Evolutionary conservation across 2,329 filamentous ascomycete species (phyloP), one percentile per base, ranked within the genome.

Genomic region (Botrytis porri): DNA sequence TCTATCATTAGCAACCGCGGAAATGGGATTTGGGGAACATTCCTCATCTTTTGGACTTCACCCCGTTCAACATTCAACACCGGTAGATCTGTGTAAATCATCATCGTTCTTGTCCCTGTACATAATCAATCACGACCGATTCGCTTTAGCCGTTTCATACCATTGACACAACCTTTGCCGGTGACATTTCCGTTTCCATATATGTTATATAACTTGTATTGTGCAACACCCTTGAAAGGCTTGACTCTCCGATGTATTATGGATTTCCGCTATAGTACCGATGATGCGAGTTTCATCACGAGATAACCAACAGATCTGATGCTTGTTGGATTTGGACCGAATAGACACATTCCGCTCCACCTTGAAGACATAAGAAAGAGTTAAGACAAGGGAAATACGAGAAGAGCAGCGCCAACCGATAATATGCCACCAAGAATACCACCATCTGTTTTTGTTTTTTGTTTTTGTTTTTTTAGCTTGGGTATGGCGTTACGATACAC

Each of bases 211-310:
- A n/a, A n/a, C n/a, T n/a, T n/a, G 59, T 61, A 35, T 54, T 29
- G 59, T n/a, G 7, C 35, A 16, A 7, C 35, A 61, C n/a, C 22
- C 22, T n/a, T 39, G 59, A 25, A 60, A 37, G 57, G 20, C 59
- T 61, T 20, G 18, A 32, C n/a, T 29, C 60, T 62, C 60, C 35
- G 7, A 29, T 29, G 60, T 4, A 62, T 63, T 20, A 51, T 51
- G 51, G 61, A 63, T 48, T 48, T 12, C 25, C 22, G 20, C 45
- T 4, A 29, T n/a, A 57, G 9, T 4, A 29, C 61, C 39, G n/a
- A 64, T 64, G 39, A 45, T 45, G 39, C n/a, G n/a, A 32, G 39
- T 32, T 66, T 51, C 43, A 51, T 66, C 45, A 66, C 64, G 64
- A 66, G 64, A 54, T 66, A 29, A 39, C 32, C 45, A 29, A 66